A percentile compares a stretch with the other conserved stretches of the same genome.
Conservation (phyloP, 1,284 basidiomycete species). For the Wallemia hederae region DNA sequence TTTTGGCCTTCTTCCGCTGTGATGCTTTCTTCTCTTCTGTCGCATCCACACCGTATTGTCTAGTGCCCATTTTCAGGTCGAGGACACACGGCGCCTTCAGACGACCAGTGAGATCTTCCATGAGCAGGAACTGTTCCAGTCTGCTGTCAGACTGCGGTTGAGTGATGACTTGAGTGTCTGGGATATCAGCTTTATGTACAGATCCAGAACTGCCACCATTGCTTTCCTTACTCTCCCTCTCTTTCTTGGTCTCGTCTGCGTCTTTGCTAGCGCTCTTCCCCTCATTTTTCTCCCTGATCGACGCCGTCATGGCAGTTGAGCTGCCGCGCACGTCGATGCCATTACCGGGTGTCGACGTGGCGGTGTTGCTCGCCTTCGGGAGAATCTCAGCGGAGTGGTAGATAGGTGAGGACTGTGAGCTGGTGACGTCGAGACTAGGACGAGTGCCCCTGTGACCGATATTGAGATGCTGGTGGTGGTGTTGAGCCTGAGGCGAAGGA, state of each 20-base stretch:
- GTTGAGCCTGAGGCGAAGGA: background rate
- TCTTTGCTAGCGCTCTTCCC: no score
- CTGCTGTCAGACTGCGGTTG: background rate
- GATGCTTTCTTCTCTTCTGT: slow-evolving; percentile 77
- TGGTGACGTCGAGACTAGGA: background rate
- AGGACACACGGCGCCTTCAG: slow-evolving; percentile 81
- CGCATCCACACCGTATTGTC: slow-evolving; percentile 92
- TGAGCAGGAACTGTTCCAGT: slow-evolving; percentile 74
- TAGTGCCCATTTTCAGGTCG: slow-evolving; percentile 95
- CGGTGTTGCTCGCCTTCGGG: background rate
- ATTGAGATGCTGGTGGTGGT: background rate
- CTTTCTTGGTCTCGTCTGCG: no score
- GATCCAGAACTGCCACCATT: no score
- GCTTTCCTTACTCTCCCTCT: background rate
- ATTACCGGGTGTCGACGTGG: background rate
- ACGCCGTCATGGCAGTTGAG: background rate
- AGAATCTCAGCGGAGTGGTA: background rate
- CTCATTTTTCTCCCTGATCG: background rate
- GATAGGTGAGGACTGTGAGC: background rate
- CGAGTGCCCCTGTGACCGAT: background rate
- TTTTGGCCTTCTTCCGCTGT: slow-evolving; percentile 91
- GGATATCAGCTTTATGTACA: no score
- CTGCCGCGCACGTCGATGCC: background rate
- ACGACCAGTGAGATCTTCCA: slow-evolving; percentile 94
- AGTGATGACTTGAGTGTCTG: no score